Conservation (phyloP, 2,329 filamentous ascomycete species). For the Polytolypa hystricis region DNA sequence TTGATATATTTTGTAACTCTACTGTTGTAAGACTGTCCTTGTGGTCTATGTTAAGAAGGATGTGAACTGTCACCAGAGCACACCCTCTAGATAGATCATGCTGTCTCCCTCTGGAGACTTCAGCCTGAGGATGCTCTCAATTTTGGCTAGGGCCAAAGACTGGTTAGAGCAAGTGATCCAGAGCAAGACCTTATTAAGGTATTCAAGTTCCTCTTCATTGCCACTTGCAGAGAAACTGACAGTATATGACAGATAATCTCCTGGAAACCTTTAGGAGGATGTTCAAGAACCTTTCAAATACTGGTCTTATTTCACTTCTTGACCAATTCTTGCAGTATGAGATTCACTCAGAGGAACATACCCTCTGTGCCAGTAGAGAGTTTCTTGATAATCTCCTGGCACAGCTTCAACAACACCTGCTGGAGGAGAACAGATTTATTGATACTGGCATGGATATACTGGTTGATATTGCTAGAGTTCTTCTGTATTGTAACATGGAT, state of each 20-base stretch:
- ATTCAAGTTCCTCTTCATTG: too few species aligned
- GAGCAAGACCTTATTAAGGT: too few species aligned
- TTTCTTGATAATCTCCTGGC: constrained; percentile 27
- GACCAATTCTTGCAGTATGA: constrained; percentile 42
- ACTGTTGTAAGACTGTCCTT: constrained; percentile 27
- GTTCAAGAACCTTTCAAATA: constrained; percentile 34
- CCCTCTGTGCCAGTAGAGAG: constrained; percentile 36
- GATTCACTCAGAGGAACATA: constrained; percentile 40
- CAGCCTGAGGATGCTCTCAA: constrained; percentile 36
- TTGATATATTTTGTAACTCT: constrained; percentile 9
- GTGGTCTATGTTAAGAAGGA: constrained; percentile 39
- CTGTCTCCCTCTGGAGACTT: constrained; percentile 30
- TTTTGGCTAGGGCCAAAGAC: constrained; percentile 35
- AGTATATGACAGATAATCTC: constrained; percentile 35
- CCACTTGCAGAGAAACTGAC: constrained; percentile 29
- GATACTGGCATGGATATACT: constrained; percentile 35
- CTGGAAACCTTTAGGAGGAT: constrained; percentile 36
- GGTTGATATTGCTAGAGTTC: constrained; percentile 32
- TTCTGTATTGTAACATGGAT: constrained; percentile 36
- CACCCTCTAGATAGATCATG: constrained; percentile 28
- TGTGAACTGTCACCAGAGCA: constrained; percentile 34
- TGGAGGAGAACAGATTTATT: constrained; percentile 28
- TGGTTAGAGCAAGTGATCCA: too few species aligned
- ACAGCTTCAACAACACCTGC: constrained; percentile 22
- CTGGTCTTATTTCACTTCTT: constrained; percentile 26